phyloP scores from a whole-genome alignment of 306 rosid species.

The Trichosanthes cucumerina region DNA sequence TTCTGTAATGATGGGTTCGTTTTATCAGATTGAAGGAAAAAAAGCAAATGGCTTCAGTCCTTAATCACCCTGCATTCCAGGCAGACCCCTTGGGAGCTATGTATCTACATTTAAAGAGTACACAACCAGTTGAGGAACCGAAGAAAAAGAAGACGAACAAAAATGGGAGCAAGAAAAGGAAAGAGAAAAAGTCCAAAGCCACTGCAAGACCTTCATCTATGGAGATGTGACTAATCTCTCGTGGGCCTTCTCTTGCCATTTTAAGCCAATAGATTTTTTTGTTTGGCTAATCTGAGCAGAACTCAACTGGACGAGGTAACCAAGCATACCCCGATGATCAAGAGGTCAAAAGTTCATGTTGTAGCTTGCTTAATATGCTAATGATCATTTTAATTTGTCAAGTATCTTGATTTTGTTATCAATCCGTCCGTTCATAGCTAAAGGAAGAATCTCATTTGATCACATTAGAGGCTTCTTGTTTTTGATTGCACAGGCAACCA shows the following conservation, averaged over 20 bases:
- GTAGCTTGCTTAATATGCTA: not conserved
- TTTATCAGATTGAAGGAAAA: conserved; percentile 62
- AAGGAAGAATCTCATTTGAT: not conserved
- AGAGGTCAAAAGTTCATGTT: too few relatives aligned
- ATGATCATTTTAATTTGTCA: not conserved
- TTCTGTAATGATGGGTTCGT: conserved; percentile 6
- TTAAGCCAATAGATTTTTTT: not conserved
- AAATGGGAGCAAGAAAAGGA: conserved; percentile 55
- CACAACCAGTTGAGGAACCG: conserved; percentile 48
- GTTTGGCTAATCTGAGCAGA: too few relatives aligned
- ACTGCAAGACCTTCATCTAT: conserved; percentile 31
- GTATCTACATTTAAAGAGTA: conserved; percentile 40
- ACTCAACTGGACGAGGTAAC: too few relatives aligned
- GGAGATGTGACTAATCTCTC: conserved; percentile 30
- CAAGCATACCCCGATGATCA: too few relatives aligned
- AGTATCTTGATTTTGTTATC: not conserved
- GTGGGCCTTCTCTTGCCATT: conserved; percentile 1
- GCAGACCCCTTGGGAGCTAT: conserved; percentile 51
- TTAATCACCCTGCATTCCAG: conserved; percentile 42
- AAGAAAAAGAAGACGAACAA: conserved; percentile 38
- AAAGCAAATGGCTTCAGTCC: conserved; percentile 36
- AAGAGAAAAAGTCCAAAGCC: conserved; percentile 43
- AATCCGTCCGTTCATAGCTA: not conserved
- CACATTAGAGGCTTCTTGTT: not conserved
- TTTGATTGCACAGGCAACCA: not conserved